Evolutionary conservation across 108 stramenopile species (phyloP).

Genomic region (Nannochloropsis granulata): DNA sequence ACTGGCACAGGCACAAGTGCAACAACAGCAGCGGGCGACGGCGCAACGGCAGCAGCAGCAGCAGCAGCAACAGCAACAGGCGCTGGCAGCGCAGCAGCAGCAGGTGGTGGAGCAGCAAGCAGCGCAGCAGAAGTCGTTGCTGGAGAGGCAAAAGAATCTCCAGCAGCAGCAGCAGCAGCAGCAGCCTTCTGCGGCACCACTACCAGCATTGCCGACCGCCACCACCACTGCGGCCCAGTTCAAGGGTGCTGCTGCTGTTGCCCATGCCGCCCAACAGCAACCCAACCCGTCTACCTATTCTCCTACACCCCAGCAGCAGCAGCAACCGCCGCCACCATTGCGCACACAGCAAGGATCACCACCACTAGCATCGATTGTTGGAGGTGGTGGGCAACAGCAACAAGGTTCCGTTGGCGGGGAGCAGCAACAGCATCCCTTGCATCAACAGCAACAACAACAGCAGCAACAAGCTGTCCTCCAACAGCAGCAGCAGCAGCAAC

Average conservation of each 20-base stretch:
- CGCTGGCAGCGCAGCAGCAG: not conserved
- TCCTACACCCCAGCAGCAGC: conserved; percentile 1
- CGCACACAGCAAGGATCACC: too few relatives aligned
- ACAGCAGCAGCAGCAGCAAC: not conserved
- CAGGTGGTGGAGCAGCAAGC: conserved; percentile 47
- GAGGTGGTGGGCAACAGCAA: conserved; percentile 4
- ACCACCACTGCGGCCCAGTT: too few relatives aligned
- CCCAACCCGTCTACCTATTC: conserved; percentile 11
- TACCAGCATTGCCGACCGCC: too few relatives aligned
- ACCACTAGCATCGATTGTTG: too few relatives aligned
- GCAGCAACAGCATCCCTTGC: conserved; percentile 38
- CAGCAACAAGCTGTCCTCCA: not conserved
- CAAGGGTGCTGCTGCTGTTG: not conserved
- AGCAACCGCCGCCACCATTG: conserved; percentile 1
- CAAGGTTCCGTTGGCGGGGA: conserved; percentile 39
- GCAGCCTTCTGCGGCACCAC: not conserved
- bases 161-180: conserved; percentile 44
- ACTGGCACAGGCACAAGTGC: conserved; percentile 11
- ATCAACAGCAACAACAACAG: conserved; percentile 1
- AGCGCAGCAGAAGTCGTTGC: conserved; percentile 46
- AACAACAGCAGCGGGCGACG: conserved; percentile 34
- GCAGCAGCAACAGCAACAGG: not conserved
- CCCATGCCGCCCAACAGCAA: not conserved
- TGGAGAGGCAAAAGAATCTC: conserved; percentile 53
- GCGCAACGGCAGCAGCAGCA: conserved; percentile 5